Percentiles rank a stretch among this genome's conserved stretches.
phyloP scores from a whole-genome alignment of 306 rosid species.

The Ziziphus jujuba region DNA sequence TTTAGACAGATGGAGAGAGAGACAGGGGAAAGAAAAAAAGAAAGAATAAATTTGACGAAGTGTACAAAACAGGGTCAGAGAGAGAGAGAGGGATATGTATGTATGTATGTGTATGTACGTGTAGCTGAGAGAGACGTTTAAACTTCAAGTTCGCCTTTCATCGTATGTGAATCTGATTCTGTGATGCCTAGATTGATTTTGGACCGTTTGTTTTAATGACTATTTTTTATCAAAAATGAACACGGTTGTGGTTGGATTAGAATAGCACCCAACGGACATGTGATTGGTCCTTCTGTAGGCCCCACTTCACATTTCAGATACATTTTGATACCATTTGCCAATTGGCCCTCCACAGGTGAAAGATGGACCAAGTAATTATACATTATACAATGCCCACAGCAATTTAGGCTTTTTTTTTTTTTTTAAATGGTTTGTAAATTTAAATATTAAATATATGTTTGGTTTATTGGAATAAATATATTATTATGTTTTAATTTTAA shows the following conservation, averaged over 20 bases:
- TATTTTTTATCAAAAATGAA: not conserved
- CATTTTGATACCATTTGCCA: not conserved
- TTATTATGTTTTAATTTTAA: too few species aligned
- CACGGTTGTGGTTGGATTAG: constrained; percentile 14
- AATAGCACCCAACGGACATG: not conserved
- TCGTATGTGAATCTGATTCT: constrained; percentile 25
- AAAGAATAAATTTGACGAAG: not conserved
- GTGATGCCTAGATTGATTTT: not conserved
- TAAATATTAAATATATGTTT: too few species aligned
- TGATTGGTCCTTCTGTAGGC: constrained; percentile 10
- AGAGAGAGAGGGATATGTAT: not conserved
- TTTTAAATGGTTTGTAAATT: too few species aligned
- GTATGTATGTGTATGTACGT: not conserved
- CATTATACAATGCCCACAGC: too few species aligned
- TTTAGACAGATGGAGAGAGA: not conserved
- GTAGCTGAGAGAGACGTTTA: constrained; percentile 2
- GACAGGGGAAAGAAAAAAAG: not conserved
- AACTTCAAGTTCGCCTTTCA: constrained; percentile 14
- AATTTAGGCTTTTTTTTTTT: too few species aligned
- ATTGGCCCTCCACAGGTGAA: too few species aligned
- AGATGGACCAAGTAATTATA: too few species aligned
- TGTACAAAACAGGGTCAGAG: constrained; percentile 6
- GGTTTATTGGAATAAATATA: too few species aligned
- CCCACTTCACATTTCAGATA: not conserved
- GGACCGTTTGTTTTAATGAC: constrained; percentile 20